Percentiles rank a stretch among this genome's conserved stretches.
Conservation (phyloP, 345 rosid species). For the Lepidium aucheri region DNA sequence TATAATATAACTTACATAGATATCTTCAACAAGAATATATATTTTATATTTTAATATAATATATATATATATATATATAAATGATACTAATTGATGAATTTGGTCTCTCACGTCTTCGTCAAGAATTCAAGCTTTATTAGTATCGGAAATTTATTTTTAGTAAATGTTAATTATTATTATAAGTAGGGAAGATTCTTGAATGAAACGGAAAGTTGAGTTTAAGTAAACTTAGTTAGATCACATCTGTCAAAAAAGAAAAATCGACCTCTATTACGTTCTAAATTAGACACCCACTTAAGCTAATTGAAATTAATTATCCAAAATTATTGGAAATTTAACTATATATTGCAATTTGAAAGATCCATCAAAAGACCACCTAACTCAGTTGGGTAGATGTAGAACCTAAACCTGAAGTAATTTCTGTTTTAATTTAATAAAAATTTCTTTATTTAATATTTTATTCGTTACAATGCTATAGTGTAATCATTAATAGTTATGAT, state of each 20-base stretch:
- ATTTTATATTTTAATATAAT: neutral
- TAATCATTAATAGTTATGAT: neutral
- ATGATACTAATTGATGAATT: neutral
- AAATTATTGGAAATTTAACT: neutral
- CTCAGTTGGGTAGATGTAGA: neutral
- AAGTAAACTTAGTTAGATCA: neutral
- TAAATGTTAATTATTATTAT: neutral
- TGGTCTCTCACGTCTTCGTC: neutral
- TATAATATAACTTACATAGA: neutral
- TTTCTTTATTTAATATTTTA: neutral
- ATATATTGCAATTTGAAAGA: constrained; percentile 11
- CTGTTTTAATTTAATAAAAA: neutral
- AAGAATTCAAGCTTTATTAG: neutral
- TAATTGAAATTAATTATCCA: neutral
- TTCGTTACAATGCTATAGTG: neutral
- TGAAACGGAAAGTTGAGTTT: neutral
- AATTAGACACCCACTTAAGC: neutral
- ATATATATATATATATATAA: neutral
- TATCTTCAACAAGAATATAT: neutral
- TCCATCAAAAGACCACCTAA: neutral
- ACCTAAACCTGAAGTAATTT: neutral
- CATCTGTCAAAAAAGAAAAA: neutral
- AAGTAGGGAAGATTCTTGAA: neutral
- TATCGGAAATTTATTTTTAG: neutral
- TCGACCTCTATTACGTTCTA: neutral